phyloP scores from a whole-genome alignment of 78 protist genomes.

The Anaeramoeba flamelloides region DNA sequence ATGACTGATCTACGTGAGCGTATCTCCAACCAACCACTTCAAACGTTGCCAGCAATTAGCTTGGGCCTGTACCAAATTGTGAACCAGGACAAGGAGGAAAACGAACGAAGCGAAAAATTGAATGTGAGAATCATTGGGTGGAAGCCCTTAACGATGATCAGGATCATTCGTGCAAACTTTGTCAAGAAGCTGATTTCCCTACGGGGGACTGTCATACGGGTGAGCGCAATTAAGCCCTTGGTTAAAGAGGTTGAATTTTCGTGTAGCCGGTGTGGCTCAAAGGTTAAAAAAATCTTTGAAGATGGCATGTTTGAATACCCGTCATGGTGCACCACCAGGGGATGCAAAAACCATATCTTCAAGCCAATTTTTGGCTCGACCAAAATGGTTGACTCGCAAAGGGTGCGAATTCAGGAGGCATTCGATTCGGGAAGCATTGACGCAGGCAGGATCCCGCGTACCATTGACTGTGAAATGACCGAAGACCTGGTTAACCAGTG shows the following conservation, averaged over 20 bases:
- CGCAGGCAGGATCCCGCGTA: constrained; percentile 74
- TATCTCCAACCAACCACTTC: too few species aligned
- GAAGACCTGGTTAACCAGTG: constrained; percentile 57
- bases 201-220: constrained; percentile 75
- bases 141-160: neutral
- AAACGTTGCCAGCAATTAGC: too few species aligned
- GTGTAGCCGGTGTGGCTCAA: constrained; percentile 36
- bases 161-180: neutral
- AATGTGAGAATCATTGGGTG: neutral
- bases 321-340: constrained; percentile 7
- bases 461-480: constrained; percentile 65
- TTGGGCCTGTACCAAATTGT: too few species aligned
- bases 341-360: constrained; percentile 36
- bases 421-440: constrained; percentile 26
- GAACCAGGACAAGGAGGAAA: too few species aligned
- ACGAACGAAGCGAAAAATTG: too few species aligned
- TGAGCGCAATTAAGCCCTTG: constrained; percentile 55
- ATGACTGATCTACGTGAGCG: too few species aligned
- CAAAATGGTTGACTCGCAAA: constrained; percentile 60
- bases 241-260: constrained; percentile 31
- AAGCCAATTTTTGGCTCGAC: constrained; percentile 35
- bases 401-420: constrained; percentile 57
- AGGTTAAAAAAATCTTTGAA: neutral
- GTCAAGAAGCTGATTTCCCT: constrained; percentile 44
- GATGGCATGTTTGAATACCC: constrained; percentile 41